Base-by-base conservation (phyloP, 805 yeast species). In the Alloascoidea africana region DNA sequence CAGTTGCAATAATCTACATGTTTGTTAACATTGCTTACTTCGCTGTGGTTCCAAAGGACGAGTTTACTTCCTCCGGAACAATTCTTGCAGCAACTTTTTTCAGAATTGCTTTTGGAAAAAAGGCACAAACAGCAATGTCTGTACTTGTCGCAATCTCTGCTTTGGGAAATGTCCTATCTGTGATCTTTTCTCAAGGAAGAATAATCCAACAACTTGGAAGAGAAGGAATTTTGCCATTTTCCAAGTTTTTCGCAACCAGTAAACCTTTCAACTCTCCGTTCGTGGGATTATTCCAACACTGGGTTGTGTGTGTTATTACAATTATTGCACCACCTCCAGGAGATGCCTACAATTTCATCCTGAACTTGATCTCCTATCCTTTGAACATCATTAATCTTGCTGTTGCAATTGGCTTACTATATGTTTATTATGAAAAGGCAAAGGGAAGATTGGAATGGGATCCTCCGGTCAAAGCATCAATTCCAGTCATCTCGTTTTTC, bases 311-410 rank as follows among this genome's bases (percentile, higher is more conserved):
- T 60, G 57, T 78, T 32, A 63, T 83, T 38, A 75, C 85, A 36
- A 72, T 84, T 42, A 51, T 81, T 35, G 91, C 89, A 3, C 83
- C 84, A 33, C 89, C 91, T 14, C 82, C 87, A 17, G 93, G 91
- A 40, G 93, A 82, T 52, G 93, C 93, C 36, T 83, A 81, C 61
- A 78, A 80, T 55, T 79, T 84, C 53, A 73, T 83, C 46, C 54
- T 80, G 55, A 82, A 84, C 57, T 65, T 84, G 61, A 77, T 81
- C 47, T 75, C 89, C 2, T 83, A 83, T 54, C 89, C 94, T 36
- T 68, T 76, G 60, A 78, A 83, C 50, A 76, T 83, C 37, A 78
- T 83, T 49, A 78, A 82, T 54, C 60, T 76, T 18, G 62, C 65
- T 34, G 73, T 83, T 32, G 75, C 80, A 14, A 48, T 66, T 38